Evolutionary conservation across 257 asterid species (phyloP).

Genomic region (Salvia rosmarinus): DNA sequence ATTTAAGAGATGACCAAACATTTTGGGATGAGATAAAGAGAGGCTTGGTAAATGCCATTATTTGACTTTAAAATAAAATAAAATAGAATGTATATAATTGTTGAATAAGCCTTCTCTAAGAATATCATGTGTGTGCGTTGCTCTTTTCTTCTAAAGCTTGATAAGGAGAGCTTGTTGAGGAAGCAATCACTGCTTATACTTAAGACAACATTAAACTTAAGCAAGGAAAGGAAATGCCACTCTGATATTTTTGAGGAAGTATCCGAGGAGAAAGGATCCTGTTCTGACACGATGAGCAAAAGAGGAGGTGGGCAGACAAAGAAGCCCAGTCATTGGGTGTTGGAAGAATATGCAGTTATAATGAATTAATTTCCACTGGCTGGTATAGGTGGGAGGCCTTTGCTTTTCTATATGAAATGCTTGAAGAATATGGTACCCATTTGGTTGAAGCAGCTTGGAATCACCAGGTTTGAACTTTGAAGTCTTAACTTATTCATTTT

Average conservation of each 20-base stretch:
- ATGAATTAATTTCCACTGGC: constrained; percentile 47
- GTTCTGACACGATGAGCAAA: constrained; percentile 53
- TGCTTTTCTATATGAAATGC: constrained; percentile 92
- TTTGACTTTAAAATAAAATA: not conserved
- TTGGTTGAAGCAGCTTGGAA: constrained; percentile 99
- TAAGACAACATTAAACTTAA: constrained; percentile 60
- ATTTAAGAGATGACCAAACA: constrained; percentile 56
- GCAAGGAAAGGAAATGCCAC: constrained; percentile 47
- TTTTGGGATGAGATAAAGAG: constrained; percentile 86
- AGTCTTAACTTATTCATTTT: constrained; percentile 8
- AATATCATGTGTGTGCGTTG: constrained; percentile 25
- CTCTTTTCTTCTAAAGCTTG: constrained; percentile 53
- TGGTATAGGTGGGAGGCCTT: constrained; percentile 86
- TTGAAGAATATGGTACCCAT: constrained; percentile 96
- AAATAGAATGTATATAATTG: constrained; percentile 16
- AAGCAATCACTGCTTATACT: constrained; percentile 78
- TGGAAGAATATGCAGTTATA: constrained; percentile 56
- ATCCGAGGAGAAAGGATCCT: constrained; percentile 46
- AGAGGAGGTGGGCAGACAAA: constrained; percentile 83
- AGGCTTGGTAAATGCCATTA: constrained; percentile 72
- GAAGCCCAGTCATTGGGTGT: constrained; percentile 92
- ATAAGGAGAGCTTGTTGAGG: constrained; percentile 71
- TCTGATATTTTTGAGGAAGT: constrained; percentile 47
- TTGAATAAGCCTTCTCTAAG: constrained; percentile 24
- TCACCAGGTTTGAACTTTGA: constrained; percentile 88